Evolutionary conservation across 148 eudicot genomes (phyloP).

Genomic region (Camellia japonica): DNA sequence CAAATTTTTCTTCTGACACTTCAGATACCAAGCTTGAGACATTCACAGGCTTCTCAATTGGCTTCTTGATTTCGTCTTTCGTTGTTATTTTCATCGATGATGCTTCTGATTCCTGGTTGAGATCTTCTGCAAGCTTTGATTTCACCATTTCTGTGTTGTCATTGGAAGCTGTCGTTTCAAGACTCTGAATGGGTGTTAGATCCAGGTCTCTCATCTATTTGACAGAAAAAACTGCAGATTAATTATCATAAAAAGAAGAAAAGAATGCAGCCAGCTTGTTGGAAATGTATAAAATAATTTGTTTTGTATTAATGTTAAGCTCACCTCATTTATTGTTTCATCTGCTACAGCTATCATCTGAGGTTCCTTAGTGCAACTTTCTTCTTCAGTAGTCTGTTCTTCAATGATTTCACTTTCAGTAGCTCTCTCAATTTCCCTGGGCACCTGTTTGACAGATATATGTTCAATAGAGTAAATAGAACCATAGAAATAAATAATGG

Average conservation of each 20-base stretch:
- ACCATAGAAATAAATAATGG: no score
- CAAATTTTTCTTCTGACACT: slow-evolving; percentile 12
- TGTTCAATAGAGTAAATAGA: neutral
- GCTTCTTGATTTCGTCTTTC: slow-evolving; percentile 6
- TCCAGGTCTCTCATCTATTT: slow-evolving; percentile 13
- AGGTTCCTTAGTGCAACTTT: slow-evolving; percentile 7
- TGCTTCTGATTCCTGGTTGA: slow-evolving; percentile 21
- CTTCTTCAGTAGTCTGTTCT: slow-evolving; percentile 5
- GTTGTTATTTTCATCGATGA: neutral
- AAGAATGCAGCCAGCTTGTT: neutral
- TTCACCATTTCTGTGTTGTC: neutral
- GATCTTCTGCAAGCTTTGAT: slow-evolving; percentile 12
- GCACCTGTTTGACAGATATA: slow-evolving; percentile 10
- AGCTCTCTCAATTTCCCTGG: slow-evolving; percentile 4
- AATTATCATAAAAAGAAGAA: neutral
- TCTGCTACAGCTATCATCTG: neutral
- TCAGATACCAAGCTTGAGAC: slow-evolving; percentile 10
- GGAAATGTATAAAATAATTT: neutral
- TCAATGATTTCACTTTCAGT: slow-evolving; percentile 11
- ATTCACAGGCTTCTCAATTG: slow-evolving; percentile 1
- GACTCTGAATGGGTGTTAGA: slow-evolving; percentile 13
- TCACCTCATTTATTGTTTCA: slow-evolving; percentile 22
- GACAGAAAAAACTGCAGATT: neutral
- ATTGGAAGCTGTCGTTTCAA: slow-evolving; percentile 4
- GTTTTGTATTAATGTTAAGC: neutral